A percentile compares a stretch with the other conserved stretches of the same genome.
These are phyloP conservation scores for Pichia sp. DNA, from an alignment of 1,139 yeast genomes.

Conservation along the genomic window DNA sequence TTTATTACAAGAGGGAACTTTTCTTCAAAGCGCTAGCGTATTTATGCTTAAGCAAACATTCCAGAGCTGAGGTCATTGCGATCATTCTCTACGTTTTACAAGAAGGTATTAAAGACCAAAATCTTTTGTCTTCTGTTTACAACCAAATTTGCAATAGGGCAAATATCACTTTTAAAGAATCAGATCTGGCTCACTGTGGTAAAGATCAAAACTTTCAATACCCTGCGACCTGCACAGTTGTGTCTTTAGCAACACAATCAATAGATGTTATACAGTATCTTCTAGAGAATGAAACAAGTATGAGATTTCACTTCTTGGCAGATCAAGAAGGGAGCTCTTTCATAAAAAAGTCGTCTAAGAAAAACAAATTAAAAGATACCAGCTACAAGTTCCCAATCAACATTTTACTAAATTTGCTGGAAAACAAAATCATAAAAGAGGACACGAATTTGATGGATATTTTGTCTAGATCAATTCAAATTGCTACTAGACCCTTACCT, in stretches of 20 bases:
- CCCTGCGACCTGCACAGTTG: conserved; percentile 64
- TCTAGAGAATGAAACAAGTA: conserved; percentile 63
- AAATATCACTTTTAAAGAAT: neutral
- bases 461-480: conserved; percentile 69
- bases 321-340: conserved; percentile 70
- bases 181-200: neutral
- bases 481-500: conserved; percentile 70
- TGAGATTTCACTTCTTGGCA: conserved; percentile 71
- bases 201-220: conserved; percentile 31
- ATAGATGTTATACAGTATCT: conserved; percentile 72
- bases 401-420: conserved; percentile 58
- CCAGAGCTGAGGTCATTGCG: conserved; percentile 73
- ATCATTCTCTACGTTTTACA: conserved; percentile 64
- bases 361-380: conserved; percentile 42
- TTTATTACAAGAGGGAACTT: conserved; percentile 58
- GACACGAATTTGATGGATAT: conserved; percentile 76
- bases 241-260: conserved; percentile 70
- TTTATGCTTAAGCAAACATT: conserved; percentile 73
- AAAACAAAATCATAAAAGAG: conserved; percentile 58
- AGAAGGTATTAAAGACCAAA: conserved; percentile 66
- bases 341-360: conserved; percentile 40
- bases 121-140: conserved; percentile 63
- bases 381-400: conserved; percentile 67
- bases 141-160: conserved; percentile 47
- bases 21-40: conserved; percentile 65